These are phyloP conservation scores for Magnolia officinalis DNA, from an alignment of 164 flowering plant species.

Conservation along the genomic window DNA sequence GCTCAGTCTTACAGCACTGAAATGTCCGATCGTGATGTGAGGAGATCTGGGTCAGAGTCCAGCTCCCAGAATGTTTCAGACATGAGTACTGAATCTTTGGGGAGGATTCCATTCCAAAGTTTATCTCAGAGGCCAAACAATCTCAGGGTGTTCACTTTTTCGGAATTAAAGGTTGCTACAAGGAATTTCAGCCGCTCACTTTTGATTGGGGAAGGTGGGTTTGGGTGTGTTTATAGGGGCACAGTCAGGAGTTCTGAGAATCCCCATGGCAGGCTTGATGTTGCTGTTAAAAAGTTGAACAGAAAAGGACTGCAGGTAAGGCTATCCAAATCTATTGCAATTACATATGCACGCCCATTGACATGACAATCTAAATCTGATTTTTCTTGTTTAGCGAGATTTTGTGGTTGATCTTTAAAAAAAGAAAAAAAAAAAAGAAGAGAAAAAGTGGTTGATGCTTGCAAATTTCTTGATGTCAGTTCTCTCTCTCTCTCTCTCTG, in stretches of 20 bases:
- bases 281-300: slow-evolving; percentile 81
- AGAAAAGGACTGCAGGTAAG: slow-evolving; percentile 77
- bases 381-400: neutral
- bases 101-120: slow-evolving; percentile 33
- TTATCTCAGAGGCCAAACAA: slow-evolving; percentile 54
- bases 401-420: neutral
- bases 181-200: slow-evolving; percentile 62
- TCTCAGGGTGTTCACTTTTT: slow-evolving; percentile 59
- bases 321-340: slow-evolving; percentile 6
- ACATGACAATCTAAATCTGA: neutral
- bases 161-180: slow-evolving; percentile 67
- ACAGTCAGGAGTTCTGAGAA: slow-evolving; percentile 49
- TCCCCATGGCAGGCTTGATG: slow-evolving; percentile 42
- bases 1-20: slow-evolving; percentile 30
- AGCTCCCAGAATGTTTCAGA: slow-evolving; percentile 43
- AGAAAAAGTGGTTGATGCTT: neutral
- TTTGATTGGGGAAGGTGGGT: slow-evolving; percentile 89
- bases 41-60: slow-evolving; percentile 52
- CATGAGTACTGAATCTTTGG: slow-evolving; percentile 50
- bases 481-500: no score
- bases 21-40: slow-evolving; percentile 34
- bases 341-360: neutral
- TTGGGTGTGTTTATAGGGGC: slow-evolving; percentile 82
- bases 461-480: no score
- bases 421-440: neutral